Percentiles rank a stretch among this genome's conserved stretches.
Evolutionary conservation across 2,329 filamentous ascomycete genomes (phyloP).

Genomic region (Grosmannia clavigera): DNA sequence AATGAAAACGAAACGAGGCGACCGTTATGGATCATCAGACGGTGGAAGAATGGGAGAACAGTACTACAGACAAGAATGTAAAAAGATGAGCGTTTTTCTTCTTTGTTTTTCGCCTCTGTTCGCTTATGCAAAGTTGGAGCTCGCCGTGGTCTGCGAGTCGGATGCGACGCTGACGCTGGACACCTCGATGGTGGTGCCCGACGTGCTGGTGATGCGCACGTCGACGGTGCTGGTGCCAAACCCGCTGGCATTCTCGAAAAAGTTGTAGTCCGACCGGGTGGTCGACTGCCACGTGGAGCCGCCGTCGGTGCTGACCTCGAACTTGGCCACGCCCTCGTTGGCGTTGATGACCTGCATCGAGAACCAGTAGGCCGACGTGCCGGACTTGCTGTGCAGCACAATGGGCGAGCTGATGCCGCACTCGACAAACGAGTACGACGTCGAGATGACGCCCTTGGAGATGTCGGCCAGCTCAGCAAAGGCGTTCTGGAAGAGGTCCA

Average conservation of each 20-base stretch:
- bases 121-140: conserved; percentile 2
- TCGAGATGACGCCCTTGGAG: conserved; percentile 22
- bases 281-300: conserved; percentile 47
- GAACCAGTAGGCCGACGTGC: conserved; percentile 29
- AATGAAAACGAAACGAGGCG: too few relatives aligned
- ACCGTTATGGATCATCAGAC: too few relatives aligned
- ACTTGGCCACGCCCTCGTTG: conserved; percentile 39
- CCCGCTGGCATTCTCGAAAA: conserved; percentile 44
- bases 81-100: neutral
- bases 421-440: conserved; percentile 23
- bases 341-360: conserved; percentile 53
- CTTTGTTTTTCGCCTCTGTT: neutral
- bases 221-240: conserved; percentile 6
- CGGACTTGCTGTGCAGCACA: conserved; percentile 30
- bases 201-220: conserved; percentile 5
- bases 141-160: conserved; percentile 4
- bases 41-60: too few relatives aligned
- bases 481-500: conserved; percentile 32
- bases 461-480: conserved; percentile 25
- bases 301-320: conserved; percentile 50
- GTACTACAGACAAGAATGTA: neutral
- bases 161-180: conserved; percentile 3
- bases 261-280: conserved; percentile 43
- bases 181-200: conserved; percentile 1
- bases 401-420: conserved; percentile 30